Evolutionary conservation across 2,329 filamentous ascomycete species (phyloP).

Genomic region (Ascochyta viciae-villosae): DNA sequence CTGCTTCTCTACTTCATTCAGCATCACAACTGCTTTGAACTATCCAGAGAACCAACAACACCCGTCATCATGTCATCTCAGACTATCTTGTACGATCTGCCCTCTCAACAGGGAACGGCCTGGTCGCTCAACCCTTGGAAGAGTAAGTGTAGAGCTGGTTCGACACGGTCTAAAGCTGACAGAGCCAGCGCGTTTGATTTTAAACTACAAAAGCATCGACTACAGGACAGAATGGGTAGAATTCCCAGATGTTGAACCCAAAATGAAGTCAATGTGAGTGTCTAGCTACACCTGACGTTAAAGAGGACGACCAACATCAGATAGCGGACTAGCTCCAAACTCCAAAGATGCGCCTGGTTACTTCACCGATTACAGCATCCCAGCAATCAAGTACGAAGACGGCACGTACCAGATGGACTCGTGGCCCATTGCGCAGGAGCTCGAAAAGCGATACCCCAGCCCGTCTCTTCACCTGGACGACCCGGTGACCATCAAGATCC

Average conservation of each 20-base stretch:
- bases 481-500: constrained; percentile 56
- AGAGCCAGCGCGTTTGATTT: constrained; percentile 63
- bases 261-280: constrained; percentile 62
- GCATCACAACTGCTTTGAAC: too few species aligned
- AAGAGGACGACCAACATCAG: neutral
- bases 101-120: constrained; percentile 57
- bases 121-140: constrained; percentile 79
- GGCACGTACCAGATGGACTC: constrained; percentile 71
- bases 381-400: constrained; percentile 63
- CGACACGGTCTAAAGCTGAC: neutral
- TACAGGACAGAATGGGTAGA: constrained; percentile 75
- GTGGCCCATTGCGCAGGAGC: constrained; percentile 61
- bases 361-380: constrained; percentile 60
- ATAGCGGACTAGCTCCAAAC: constrained; percentile 57
- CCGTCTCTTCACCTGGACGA: constrained; percentile 66
- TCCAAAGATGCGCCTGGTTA: constrained; percentile 40
- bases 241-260: constrained; percentile 69
- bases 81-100: constrained; percentile 68
- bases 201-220: constrained; percentile 72
- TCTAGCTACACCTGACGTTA: neutral
- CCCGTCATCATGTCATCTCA: constrained; percentile 39
- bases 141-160: constrained; percentile 54
- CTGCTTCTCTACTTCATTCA: neutral
- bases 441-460: constrained; percentile 66
- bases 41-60: too few species aligned